Evolutionary conservation across 345 rosid genomes (phyloP).

Genomic region (Populus davidiana): DNA sequence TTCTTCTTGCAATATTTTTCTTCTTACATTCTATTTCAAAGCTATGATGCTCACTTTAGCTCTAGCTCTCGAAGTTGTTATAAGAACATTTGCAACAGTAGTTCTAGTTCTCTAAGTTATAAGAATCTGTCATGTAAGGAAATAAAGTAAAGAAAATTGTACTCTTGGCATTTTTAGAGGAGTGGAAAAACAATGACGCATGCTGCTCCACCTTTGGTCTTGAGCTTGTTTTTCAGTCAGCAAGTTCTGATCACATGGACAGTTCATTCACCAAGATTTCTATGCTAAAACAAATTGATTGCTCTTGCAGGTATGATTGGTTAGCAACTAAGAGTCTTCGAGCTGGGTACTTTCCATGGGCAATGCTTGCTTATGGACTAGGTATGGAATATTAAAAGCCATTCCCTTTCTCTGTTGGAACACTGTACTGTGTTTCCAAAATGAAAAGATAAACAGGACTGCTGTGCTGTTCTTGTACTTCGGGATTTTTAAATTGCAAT

Average conservation of each 20-base stretch:
- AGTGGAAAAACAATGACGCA: background rate
- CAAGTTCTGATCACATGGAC: background rate
- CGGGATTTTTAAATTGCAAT: background rate
- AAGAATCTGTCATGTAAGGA: no score
- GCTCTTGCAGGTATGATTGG: constrained; percentile 75
- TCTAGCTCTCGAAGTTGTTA: background rate
- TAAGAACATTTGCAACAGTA: background rate
- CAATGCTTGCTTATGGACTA: constrained; percentile 87
- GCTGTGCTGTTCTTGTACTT: background rate
- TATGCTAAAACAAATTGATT: background rate
- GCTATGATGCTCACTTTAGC: background rate
- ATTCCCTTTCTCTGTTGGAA: constrained; percentile 2
- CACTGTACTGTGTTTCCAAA: background rate
- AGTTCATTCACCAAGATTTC: background rate
- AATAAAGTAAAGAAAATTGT: background rate
- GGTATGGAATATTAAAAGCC: constrained; percentile 41
- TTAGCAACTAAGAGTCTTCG: constrained; percentile 76
- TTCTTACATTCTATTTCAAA: background rate
- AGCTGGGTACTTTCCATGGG: constrained; percentile 94
- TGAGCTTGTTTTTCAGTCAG: background rate
- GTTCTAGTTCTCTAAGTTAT: background rate
- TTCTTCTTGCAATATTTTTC: background rate
- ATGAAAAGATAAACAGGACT: background rate
- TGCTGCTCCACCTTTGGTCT: background rate
- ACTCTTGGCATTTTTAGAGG: background rate